Evolutionary conservation across 208 protist genomes (phyloP), one percentile per base, ranked within the genome.

Genomic region (Entamoeba dispar): DNA sequence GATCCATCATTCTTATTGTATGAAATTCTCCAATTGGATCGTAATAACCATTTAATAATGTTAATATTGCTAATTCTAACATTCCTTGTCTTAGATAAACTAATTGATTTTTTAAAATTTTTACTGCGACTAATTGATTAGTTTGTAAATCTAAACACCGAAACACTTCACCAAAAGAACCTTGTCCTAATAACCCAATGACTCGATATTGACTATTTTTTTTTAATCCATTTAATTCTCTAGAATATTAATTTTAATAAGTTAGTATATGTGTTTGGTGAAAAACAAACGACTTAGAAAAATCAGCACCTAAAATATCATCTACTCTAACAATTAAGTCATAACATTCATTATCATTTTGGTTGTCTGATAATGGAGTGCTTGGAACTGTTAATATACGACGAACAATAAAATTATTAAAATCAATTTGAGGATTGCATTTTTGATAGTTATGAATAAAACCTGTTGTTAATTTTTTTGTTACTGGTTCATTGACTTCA

Each of bases 91-190:
- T 34, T 7, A 94, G 73, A 49, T 95, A 95, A 19, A 61, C 69
- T 77, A 93, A 91, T 86, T 94, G 95, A 52, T 96, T 96, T 34
- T 94, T 93, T 31, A 96, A 94, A 15, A 95, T 73, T 50, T 95
- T 95, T 12, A 95, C 6, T 6, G 95, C 95, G 43, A 93, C 91
- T 12, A 69, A 50, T 38, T n/a, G 12, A 15, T 93, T 50, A 50
- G 38, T 57, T 17, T 92, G 51, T 31, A 95, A 49, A 55, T 95
- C 95, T 5, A 92, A 69, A 50, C 49, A 91, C n/a, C 96, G 97
- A 5, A 97, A 91, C 14, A 98, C 97, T 57, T 98, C 97, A 51
- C 97, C 97, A 93, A 98, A 98, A 2, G 96, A 97, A 22, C 97
- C 97, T 52, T 96, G 95, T 27, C 97, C 97, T 15, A 92, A 38